Percentiles rank a stretch among this genome's conserved stretches.
Evolutionary conservation across 768 basidiomycete species (phyloP).

Genomic region (Hemileccinum impolitum): DNA sequence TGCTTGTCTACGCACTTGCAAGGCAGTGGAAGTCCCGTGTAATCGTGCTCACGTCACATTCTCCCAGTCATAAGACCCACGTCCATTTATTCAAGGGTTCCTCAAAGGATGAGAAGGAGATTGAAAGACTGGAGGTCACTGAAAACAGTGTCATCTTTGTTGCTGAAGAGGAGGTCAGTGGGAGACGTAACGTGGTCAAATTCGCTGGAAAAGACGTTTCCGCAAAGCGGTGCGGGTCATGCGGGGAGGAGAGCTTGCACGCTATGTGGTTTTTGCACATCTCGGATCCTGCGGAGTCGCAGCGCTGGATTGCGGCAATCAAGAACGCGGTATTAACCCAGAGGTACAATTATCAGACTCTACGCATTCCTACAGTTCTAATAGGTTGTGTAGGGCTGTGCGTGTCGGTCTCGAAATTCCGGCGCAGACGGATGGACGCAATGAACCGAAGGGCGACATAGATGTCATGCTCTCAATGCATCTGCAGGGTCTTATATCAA

Average conservation of each 20-base stretch:
- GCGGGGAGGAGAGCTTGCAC: slow-evolving; percentile 2
- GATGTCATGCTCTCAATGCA: slow-evolving; percentile 83
- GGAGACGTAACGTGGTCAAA: slow-evolving; percentile 55
- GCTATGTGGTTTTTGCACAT: slow-evolving; percentile 65
- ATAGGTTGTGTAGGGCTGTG: slow-evolving; percentile 45
- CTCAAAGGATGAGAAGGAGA: slow-evolving; percentile 57
- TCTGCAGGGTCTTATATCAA: slow-evolving; percentile 52
- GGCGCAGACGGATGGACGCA: slow-evolving; percentile 37
- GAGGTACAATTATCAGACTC: slow-evolving; percentile 40
- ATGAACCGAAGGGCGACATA: slow-evolving; percentile 75
- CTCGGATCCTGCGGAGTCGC: slow-evolving; percentile 54
- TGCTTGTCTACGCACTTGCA: slow-evolving; percentile 69
- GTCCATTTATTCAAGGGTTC: slow-evolving; percentile 72
- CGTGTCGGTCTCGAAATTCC: slow-evolving; percentile 62
- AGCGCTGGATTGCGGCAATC: slow-evolving; percentile 73
- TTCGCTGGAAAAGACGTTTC: slow-evolving; percentile 64
- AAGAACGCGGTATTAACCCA: slow-evolving; percentile 71
- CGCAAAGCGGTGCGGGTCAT: slow-evolving; percentile 29
- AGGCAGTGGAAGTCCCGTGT: slow-evolving; percentile 70
- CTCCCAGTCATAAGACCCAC: slow-evolving; percentile 40
- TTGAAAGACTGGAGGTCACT: slow-evolving; percentile 73
- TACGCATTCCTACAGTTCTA: background rate
- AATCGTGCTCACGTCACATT: slow-evolving; percentile 53
- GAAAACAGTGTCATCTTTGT: slow-evolving; percentile 76
- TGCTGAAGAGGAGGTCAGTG: slow-evolving; percentile 50